Evolutionary conservation across 768 basidiomycete species (phyloP), one percentile per base, ranked within the genome.

Genomic region (Xerocomellus amylosporus): DNA sequence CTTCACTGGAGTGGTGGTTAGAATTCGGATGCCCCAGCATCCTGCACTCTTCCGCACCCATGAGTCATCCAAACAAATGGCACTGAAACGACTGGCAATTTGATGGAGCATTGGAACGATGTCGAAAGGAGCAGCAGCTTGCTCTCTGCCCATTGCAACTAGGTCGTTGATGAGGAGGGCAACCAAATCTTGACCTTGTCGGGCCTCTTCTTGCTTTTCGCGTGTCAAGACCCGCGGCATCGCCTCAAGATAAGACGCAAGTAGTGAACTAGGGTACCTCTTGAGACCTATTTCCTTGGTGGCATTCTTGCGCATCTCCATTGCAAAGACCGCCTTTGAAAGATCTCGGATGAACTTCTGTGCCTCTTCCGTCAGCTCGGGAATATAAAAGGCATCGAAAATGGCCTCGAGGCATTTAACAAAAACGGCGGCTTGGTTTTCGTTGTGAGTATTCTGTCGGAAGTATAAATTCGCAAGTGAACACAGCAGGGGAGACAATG

Each of bases 31-130:
- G 4, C 93, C 96, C 44, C 74, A 77, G 61, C 90, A 93, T 13
- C 93, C 97, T 9, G 95, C 96, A 63, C 85, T 86, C 71, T 98
- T 97, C 51, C 84, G 79, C 4, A 79, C 79, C 95, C 95, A 97
- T 0, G 90, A 80, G 63, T 94, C 93, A 53, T 97, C 95, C 51
- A 94, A 81, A 65, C 95, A 97, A 24, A 97, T 77, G 3, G 88
- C 84, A 41, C 82, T 85, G 73, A 98, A 90, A 15, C 91, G 85
- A 56, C 83, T 83, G 7, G 90, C 86, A 41, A 98, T 78, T 59
- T 93, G 87, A 64, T 93, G 88, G 46, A 98, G 73, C 34, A 92
- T 82, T 8, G 78, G 75, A 46, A 85, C 74, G 40, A 88, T 74
- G 56, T 88, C 87, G 49, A 78, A 80, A 28, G 74, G 70, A 4